Percentiles rank a stretch among this genome's conserved stretches.
Conservation (phyloP, 192 early-diverging fungal species). For the Coemansia sp. region DNA sequence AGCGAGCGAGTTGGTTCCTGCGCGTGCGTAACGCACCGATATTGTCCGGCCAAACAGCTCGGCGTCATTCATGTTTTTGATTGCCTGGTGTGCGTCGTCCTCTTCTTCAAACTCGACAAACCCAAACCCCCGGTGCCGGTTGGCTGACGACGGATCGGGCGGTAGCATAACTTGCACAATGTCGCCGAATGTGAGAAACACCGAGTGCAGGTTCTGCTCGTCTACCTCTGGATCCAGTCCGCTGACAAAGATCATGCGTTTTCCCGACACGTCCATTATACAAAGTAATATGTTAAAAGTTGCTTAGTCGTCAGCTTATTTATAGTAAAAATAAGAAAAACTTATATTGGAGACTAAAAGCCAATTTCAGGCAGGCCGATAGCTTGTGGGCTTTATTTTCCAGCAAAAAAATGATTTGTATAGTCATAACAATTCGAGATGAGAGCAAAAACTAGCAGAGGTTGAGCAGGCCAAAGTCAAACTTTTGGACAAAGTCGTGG, state of each 20-base stretch:
- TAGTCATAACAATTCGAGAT: neutral
- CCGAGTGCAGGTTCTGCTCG: slow-evolving; percentile 74
- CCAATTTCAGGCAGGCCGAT: too few relatives aligned
- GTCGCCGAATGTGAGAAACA: slow-evolving; percentile 97
- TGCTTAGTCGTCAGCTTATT: neutral
- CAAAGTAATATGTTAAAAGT: neutral
- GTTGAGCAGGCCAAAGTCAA: slow-evolving; percentile 21
- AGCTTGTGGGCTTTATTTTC: too few relatives aligned
- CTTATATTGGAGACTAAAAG: neutral
- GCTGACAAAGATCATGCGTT: slow-evolving; percentile 56
- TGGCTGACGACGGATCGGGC: slow-evolving; percentile 73
- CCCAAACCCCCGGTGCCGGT: slow-evolving; percentile 88
- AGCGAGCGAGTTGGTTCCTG: slow-evolving; percentile 32
- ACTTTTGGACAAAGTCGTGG: slow-evolving; percentile 26
- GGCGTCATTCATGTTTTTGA: slow-evolving; percentile 90
- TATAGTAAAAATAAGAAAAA: neutral
- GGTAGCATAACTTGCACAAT: slow-evolving; percentile 87
- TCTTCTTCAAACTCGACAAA: slow-evolving; percentile 91
- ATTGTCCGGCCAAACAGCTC: slow-evolving; percentile 90
- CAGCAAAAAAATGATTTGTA: too few relatives aligned
- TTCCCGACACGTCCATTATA: slow-evolving; percentile 41
- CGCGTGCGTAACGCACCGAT: slow-evolving; percentile 82
- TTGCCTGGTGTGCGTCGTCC: slow-evolving; percentile 83
- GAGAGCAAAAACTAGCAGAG: neutral
- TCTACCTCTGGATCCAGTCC: slow-evolving; percentile 82